phyloP scores from a whole-genome alignment of 768 basidiomycete genomes.

The Trametes punicea region DNA sequence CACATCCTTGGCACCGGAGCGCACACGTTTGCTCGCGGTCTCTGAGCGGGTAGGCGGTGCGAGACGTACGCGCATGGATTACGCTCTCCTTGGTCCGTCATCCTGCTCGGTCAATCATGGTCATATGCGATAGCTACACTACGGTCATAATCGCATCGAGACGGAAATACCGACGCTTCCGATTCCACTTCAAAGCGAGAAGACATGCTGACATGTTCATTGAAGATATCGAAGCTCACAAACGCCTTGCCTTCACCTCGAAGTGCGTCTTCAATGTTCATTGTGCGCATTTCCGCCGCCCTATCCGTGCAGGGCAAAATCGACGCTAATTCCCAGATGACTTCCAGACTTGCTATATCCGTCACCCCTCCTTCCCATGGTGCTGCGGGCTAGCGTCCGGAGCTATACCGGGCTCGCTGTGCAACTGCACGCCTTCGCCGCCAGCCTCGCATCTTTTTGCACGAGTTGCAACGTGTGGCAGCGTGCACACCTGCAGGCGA shows the following conservation, averaged over 20 bases:
- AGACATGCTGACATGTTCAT: neutral
- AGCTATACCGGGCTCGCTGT: conserved; percentile 3
- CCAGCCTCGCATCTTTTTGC: neutral
- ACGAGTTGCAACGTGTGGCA: neutral
- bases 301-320: conserved; percentile 1
- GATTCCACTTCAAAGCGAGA: neutral
- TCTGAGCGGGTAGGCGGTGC: neutral
- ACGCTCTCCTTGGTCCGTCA: neutral
- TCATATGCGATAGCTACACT: neutral
- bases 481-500: conserved; percentile 3
- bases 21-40: neutral
- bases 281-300: neutral
- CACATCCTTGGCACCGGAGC: neutral
- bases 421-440: neutral
- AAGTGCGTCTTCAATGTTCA: neutral
- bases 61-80: neutral
- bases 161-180: neutral
- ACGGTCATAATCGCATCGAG: neutral
- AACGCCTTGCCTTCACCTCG: neutral
- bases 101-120: neutral
- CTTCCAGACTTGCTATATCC: conserved; percentile 1
- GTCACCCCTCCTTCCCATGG: conserved; percentile 11
- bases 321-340: conserved; percentile 6
- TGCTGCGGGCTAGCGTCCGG: conserved; percentile 6
- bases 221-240: neutral